Base-by-base conservation (phyloP, 768 basidiomycete genomes). In the Hypholoma fasciculare region DNA sequence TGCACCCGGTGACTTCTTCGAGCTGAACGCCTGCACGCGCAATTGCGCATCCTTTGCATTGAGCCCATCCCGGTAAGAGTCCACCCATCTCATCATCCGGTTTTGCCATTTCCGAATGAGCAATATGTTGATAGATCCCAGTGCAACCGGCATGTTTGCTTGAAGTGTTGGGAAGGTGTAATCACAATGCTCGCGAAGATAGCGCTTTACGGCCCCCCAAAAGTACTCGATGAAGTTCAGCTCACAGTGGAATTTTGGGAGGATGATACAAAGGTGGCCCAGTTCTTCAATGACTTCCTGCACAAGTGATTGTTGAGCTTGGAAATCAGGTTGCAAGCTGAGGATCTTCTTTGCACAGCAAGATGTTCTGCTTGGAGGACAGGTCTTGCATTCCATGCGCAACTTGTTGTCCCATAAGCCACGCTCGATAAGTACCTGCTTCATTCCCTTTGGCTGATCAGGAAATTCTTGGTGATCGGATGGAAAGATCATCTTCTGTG, bases 61-160 rank as follows among this genome's bases (percentile, higher is more conserved):
- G 16, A 74, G 48, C 14, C 71, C 71, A 14, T 50, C 40, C 20
- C 58, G 2, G 54, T 76, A 77, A n/a, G 74, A 72, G 47, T 73
- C 64, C 60, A 75, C 70, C 63, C 68, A 76, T 19, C 71, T 19
- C 27, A 53, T 36, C 60, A 69, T 67, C 7, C 63, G 54, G 60
- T 76, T 69, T 49, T 77, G 71, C 74, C 74, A 77, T 43, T 66
- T 63, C 26, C 69, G 61, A 20, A 76, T 72, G 2, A 71, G 68
- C 14, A 61, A 37, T 30, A 69, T 44, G 56, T 55, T 43, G 46
- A 72, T 64, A 36, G 67, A 70, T 26, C 20, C 57, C 36, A 69
- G 42, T 4, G 66, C 67, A 17, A 63, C 55, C 1, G 62, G 71
- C 53, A 72, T 54, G 49, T 72, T 72, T 39, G 61, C 61, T 56